Conservation (phyloP, 148 eudicot genomes). For the Gaultheria prostrata region DNA sequence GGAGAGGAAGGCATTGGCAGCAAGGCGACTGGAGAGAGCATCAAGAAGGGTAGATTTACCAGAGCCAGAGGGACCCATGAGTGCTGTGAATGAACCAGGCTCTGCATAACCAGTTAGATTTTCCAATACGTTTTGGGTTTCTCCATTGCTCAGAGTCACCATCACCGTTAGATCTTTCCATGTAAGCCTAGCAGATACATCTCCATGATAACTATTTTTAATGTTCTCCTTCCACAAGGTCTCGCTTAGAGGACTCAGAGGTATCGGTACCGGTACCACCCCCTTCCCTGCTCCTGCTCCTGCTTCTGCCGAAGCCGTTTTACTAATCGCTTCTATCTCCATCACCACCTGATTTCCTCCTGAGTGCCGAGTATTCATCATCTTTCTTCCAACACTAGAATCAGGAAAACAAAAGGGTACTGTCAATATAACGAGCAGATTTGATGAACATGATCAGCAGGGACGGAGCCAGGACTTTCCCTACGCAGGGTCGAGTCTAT, state of each 20-base stretch:
- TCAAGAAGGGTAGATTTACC: constrained; percentile 92
- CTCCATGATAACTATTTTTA: constrained; percentile 34
- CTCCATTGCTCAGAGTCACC: constrained; percentile 72
- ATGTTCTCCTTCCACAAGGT: constrained; percentile 67
- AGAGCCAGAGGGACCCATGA: constrained; percentile 98
- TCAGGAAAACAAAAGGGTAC: no score
- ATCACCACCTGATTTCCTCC: constrained; percentile 31
- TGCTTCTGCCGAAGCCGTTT: constrained; percentile 24
- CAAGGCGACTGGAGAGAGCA: constrained; percentile 78
- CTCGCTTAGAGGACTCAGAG: constrained; percentile 79
- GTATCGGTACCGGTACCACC: no score
- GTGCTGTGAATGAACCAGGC: constrained; percentile 78
- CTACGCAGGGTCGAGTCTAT: no score
- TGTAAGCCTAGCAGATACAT: constrained; percentile 79
- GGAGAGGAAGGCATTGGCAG: constrained; percentile 85
- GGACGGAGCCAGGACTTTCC: no score
- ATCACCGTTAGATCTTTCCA: constrained; percentile 86
- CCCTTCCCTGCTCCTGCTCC: not conserved
- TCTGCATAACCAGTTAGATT: constrained; percentile 84
- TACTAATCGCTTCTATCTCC: constrained; percentile 42
- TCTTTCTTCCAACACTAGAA: not conserved
- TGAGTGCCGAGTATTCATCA: not conserved
- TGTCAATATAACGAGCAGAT: no score
- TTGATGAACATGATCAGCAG: no score
- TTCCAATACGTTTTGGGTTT: constrained; percentile 77